These are phyloP conservation scores for Solidago caesia DNA, from an alignment of 129 eudicot genomes.

Conservation along the genomic window DNA sequence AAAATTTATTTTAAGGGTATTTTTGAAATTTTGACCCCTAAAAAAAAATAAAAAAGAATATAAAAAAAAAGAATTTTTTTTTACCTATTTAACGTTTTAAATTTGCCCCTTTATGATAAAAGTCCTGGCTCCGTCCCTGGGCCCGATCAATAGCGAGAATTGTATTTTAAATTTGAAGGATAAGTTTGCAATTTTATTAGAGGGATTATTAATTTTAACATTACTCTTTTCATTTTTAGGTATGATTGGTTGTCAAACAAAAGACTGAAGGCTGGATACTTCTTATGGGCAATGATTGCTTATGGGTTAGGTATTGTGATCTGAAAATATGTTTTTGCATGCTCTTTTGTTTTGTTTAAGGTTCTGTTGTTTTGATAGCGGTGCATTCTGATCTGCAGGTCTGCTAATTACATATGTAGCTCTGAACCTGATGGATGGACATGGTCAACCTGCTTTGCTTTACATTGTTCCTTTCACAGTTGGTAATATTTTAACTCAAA, in stretches of 20 bases:
- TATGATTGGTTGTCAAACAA: conserved; percentile 92
- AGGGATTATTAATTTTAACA: conserved; percentile 10
- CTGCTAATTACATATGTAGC: conserved; percentile 90
- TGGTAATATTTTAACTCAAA: conserved; percentile 36
- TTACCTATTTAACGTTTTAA: too few relatives aligned
- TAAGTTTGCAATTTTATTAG: conserved; percentile 11
- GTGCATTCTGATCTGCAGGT: conserved; percentile 46
- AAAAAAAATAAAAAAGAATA: too few relatives aligned
- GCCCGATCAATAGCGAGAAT: background rate
- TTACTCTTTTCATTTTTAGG: conserved; percentile 41
- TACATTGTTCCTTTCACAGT: conserved; percentile 96
- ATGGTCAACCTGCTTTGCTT: conserved; percentile 98
- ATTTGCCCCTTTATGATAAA: too few relatives aligned
- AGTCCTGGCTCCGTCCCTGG: too few relatives aligned
- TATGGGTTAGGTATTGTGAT: conserved; percentile 73
- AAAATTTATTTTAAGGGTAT: too few relatives aligned
- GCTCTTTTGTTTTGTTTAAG: conserved; percentile 3
- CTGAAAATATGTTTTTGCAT: conserved; percentile 3
- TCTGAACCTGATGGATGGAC: conserved; percentile 97
- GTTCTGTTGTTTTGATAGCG: conserved; percentile 15
- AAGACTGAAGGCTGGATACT: conserved; percentile 72
- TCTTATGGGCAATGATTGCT: conserved; percentile 90
- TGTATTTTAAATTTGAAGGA: conserved; percentile 2
- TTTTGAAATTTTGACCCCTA: too few relatives aligned
- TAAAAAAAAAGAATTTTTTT: too few relatives aligned